Conservation (phyloP, 129 eudicot genomes). For the Apium graveolens region DNA sequence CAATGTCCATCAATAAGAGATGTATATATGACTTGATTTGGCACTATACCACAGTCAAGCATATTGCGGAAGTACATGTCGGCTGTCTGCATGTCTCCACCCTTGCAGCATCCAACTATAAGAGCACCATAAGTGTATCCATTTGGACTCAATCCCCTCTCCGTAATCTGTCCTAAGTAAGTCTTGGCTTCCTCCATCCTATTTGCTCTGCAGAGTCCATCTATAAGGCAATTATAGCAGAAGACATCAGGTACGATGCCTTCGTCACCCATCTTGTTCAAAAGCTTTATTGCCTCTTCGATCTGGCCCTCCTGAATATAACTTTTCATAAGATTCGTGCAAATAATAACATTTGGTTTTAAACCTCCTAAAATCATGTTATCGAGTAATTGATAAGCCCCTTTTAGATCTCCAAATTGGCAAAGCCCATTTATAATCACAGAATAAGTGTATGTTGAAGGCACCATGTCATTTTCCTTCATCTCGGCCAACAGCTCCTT, state of each 20-base stretch:
- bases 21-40: conserved; percentile 47
- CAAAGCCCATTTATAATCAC: conserved; percentile 53
- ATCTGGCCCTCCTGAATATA: conserved; percentile 32
- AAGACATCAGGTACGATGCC: conserved; percentile 62
- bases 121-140: conserved; percentile 68
- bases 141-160: conserved; percentile 52
- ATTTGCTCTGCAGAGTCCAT: conserved; percentile 55
- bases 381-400: conserved; percentile 35
- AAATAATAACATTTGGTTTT: conserved; percentile 40
- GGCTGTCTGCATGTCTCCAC: conserved; percentile 50
- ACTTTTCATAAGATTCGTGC: conserved; percentile 38
- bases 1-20: conserved; percentile 71
- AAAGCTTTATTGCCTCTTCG: conserved; percentile 44
- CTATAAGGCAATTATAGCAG: conserved; percentile 66
- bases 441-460: conserved; percentile 42
- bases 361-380: conserved; percentile 34
- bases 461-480: conserved; percentile 53
- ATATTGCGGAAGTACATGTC: conserved; percentile 53
- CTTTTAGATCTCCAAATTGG: conserved; percentile 41
- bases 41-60: conserved; percentile 47
- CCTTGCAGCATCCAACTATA: conserved; percentile 47
- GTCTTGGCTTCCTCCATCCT: conserved; percentile 50
- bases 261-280: conserved; percentile 48
- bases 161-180: conserved; percentile 49
- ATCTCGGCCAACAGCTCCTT: conserved; percentile 51